Evolutionary conservation across 225 moss, liverwort and hornwort genomes (phyloP).

Genomic region (Climacium dendroides): DNA sequence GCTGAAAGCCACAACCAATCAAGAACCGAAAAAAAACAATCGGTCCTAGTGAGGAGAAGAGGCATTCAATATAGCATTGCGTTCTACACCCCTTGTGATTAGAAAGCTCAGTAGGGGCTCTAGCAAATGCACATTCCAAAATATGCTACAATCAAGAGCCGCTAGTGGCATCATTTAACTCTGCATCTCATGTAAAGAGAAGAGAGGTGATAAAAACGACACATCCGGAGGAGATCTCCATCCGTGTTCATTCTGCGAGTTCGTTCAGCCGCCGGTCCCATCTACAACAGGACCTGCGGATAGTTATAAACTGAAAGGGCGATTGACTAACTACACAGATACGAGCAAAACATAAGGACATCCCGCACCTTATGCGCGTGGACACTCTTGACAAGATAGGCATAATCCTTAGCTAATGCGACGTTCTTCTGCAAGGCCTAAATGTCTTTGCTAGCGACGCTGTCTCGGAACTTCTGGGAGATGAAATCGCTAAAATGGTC

Average conservation of each 20-base stretch:
- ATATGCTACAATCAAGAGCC: too few species aligned
- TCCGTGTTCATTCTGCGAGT: conserved; percentile 5
- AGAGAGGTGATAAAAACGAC: conserved; percentile 32
- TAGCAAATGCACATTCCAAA: conserved; percentile 21
- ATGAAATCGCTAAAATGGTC: conserved; percentile 44
- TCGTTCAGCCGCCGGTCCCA: conserved; percentile 25
- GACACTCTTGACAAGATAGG: conserved; percentile 63
- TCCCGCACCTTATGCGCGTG: conserved; percentile 67
- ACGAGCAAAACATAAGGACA: not conserved
- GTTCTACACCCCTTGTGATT: conserved; percentile 47
- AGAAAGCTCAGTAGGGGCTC: conserved; percentile 34
- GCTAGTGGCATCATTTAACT: conserved; percentile 20
- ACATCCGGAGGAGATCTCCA: not conserved
- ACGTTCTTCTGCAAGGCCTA: conserved; percentile 25
- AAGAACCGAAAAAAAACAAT: not conserved
- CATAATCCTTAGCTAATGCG: conserved; percentile 57
- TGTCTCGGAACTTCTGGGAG: conserved; percentile 37
- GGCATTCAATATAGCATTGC: conserved; percentile 25
- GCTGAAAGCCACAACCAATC: not conserved
- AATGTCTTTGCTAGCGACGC: conserved; percentile 28
- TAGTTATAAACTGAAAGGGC: conserved; percentile 23
- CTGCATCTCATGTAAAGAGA: conserved; percentile 21
- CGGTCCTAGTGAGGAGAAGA: not conserved
- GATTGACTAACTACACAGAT: not conserved
- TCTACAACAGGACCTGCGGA: conserved; percentile 2